phyloP scores from a whole-genome alignment of 306 rosid genomes.

The Prunus mira region DNA sequence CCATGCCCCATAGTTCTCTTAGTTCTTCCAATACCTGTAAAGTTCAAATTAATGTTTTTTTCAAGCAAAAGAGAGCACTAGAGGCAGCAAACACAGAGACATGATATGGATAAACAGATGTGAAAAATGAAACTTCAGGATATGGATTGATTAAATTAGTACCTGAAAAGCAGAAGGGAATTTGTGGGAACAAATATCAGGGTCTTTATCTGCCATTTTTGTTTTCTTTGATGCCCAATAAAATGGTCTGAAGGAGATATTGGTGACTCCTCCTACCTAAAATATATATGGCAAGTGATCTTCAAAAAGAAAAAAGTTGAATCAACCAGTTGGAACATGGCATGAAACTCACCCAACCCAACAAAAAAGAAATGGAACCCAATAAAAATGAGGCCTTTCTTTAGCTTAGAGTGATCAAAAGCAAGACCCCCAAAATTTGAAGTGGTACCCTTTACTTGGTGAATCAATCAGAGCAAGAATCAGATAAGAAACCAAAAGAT shows the following conservation, averaged over 20 bases:
- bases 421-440: background rate
- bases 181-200: slow-evolving; percentile 51
- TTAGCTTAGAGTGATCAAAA: too few relatives aligned
- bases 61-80: too few relatives aligned
- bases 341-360: too few relatives aligned
- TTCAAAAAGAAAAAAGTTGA: background rate
- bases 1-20: slow-evolving; percentile 78
- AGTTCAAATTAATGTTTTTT: background rate
- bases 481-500: background rate
- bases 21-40: slow-evolving; percentile 67
- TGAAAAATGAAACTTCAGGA: background rate
- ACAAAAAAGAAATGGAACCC: background rate
- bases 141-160: background rate
- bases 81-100: background rate
- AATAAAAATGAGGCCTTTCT: background rate
- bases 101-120: too few relatives aligned
- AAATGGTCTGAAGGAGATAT: background rate
- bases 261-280: too few relatives aligned
- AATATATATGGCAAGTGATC: too few relatives aligned
- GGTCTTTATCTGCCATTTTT: slow-evolving; percentile 49
- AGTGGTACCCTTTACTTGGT: background rate
- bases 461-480: background rate
- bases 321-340: slow-evolving; percentile 36
- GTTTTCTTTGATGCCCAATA: background rate
- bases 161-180: slow-evolving; percentile 70